Evolutionary conservation across 2,329 filamentous ascomycete species (phyloP), one percentile per base, ranked within the genome.

Genomic region (Trichophyton benhamiae): DNA sequence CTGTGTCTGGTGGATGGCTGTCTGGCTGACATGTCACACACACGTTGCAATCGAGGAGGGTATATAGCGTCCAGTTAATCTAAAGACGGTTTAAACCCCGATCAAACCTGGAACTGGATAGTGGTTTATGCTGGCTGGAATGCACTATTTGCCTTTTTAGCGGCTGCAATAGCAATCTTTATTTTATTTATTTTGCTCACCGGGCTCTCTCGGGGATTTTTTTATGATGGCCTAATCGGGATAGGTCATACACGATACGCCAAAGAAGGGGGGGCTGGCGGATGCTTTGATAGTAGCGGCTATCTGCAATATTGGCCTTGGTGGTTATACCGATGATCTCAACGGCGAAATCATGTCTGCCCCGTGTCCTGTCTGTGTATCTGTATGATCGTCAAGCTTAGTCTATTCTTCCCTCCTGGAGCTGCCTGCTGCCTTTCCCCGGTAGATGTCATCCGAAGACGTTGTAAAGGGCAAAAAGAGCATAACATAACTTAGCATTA

Each of bases 11-110:
- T 53, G 49, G 49, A 53, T 53, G 49, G 49, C 49, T 53, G 49
- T 53, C 49, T 53, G 49, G 49, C 49, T 53, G 49, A 33, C 49
- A 53, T 22, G 49, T 53, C 49, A n/a, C 49, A 53, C 49, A 53
- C 27, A 15, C 5, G 27, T 53, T 53, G 22, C 49, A 53, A 22
- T 53, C 27, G 4, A 15, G 27, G 49, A 53, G 22, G 49, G 20
- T 33, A 25, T 53, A 53, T n/a, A 30, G 13, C 22, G 41, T 53
- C 49, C 27, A 8, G 22, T 30, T 53, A 25, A 15, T 53, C 11
- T 38, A 13, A 38, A n/a, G 49, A 27, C 25, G 25, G 22, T 15
- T 53, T 53, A 53, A 17, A 53, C 49, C 49, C 49, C 49, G 49
- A 53, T 38, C 33, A 13, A 13, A 3, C 33, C 33, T 38, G 33